A percentile compares a stretch with the other conserved stretches of the same genome.
Evolutionary conservation across 495 filamentous ascomycete genomes (phyloP).

Genomic region (Ascodesmis nigricans): DNA sequence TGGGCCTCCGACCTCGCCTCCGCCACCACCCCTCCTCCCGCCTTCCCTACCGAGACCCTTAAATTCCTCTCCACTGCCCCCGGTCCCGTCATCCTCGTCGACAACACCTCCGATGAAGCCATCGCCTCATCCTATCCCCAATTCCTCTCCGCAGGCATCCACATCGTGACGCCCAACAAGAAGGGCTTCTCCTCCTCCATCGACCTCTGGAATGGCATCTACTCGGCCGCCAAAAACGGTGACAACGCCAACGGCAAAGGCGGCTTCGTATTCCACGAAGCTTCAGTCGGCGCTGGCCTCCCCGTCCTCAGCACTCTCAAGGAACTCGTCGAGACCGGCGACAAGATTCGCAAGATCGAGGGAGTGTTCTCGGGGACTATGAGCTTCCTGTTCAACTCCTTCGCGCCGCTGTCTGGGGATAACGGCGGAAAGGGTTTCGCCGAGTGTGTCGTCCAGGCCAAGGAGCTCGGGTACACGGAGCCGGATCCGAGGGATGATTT

Average conservation of each 20-base stretch:
- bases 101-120: slow-evolving; percentile 75
- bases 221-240: slow-evolving; percentile 31
- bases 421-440: slow-evolving; percentile 50
- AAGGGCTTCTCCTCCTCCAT: slow-evolving; percentile 71
- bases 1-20: slow-evolving; percentile 32
- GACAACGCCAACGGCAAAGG: slow-evolving; percentile 28
- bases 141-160: slow-evolving; percentile 58
- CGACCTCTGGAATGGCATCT: slow-evolving; percentile 63
- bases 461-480: slow-evolving; percentile 90
- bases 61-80: slow-evolving; percentile 49
- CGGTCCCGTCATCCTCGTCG: slow-evolving; percentile 54
- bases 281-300: slow-evolving; percentile 74
- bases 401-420: slow-evolving; percentile 48
- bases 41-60: slow-evolving; percentile 36
- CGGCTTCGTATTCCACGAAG: slow-evolving; percentile 78
- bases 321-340: slow-evolving; percentile 74
- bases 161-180: slow-evolving; percentile 89
- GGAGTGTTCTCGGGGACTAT: slow-evolving; percentile 94
- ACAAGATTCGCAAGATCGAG: slow-evolving; percentile 70
- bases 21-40: slow-evolving; percentile 32
- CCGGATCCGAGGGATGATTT: slow-evolving; percentile 90
- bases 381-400: slow-evolving; percentile 90
- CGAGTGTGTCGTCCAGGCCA: slow-evolving; percentile 67
- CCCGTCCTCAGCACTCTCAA: slow-evolving; percentile 79
- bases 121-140: slow-evolving; percentile 58